These are phyloP conservation scores for Plasmodium knowlesi DNA, from an alignment of 169 alveolate genomes.

Conservation along the genomic window DNA sequence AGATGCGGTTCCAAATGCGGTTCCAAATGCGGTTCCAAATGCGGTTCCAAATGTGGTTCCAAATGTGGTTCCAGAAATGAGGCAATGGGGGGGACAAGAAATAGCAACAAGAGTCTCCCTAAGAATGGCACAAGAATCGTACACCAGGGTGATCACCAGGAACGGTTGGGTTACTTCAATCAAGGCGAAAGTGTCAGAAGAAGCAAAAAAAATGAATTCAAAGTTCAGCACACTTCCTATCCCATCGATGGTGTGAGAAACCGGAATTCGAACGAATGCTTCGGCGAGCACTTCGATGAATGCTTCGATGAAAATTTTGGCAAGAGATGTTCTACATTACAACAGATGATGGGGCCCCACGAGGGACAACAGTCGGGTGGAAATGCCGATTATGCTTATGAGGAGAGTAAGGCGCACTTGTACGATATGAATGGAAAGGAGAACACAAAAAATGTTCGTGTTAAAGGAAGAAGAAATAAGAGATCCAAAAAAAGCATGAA, in stretches of 20 bases:
- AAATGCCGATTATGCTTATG: background rate
- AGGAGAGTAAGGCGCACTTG: background rate
- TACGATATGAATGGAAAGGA: background rate
- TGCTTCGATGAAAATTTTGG: too few relatives aligned
- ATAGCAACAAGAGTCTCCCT: background rate
- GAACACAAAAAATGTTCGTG: background rate
- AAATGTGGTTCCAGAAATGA: background rate
- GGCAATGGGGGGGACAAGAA: background rate
- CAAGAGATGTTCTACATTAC: background rate
- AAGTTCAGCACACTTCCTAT: background rate
- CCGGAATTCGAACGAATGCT: conserved; percentile 3
- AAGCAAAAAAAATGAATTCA: background rate
- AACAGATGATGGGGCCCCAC: background rate
- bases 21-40: background rate
- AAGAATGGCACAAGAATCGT: background rate
- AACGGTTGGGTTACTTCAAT: background rate
- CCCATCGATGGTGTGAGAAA: background rate
- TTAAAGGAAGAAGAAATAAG: background rate
- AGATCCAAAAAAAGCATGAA: conserved; percentile 3
- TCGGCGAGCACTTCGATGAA: too few relatives aligned
- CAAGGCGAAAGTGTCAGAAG: background rate
- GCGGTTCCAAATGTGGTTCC: background rate
- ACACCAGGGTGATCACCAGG: background rate
- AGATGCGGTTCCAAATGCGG: background rate
- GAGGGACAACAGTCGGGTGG: background rate